Conservation (phyloP, 208 protist genomes). For the Leishmania lainsoni region DNA sequence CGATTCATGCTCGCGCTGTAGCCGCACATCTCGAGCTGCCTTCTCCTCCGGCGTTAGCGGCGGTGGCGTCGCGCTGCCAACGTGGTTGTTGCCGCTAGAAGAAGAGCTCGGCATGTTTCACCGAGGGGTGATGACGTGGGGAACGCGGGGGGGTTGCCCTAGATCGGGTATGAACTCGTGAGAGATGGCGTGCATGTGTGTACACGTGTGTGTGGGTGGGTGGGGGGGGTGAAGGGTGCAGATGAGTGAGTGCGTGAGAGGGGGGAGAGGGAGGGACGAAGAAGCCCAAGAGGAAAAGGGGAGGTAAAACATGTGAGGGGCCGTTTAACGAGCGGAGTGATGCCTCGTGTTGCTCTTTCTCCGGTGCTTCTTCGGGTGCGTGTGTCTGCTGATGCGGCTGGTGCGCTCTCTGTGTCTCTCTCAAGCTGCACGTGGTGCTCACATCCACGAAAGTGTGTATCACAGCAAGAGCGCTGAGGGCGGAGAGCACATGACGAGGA, state of each 20-base stretch:
- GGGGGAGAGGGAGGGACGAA: too few relatives aligned
- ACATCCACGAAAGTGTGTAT: background rate
- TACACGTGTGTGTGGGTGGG: background rate
- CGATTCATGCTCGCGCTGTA: conserved; percentile 73
- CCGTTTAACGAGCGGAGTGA: background rate
- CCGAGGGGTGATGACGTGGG: background rate
- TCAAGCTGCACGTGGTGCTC: background rate
- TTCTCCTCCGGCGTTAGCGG: conserved; percentile 68
- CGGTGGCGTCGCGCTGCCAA: conserved; percentile 18
- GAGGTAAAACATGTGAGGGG: background rate
- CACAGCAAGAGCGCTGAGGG: background rate
- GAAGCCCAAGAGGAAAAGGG: background rate
- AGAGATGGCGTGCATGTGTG: background rate
- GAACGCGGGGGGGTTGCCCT: background rate
- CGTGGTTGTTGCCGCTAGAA: background rate
- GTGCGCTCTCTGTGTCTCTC: too few relatives aligned
- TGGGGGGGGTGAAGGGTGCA: background rate
- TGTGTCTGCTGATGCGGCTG: background rate
- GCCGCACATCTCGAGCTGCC: conserved; percentile 49
- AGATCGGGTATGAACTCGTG: background rate
- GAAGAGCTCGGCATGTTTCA: conserved; percentile 4
- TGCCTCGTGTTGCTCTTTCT: background rate
- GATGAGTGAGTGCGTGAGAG: too few relatives aligned
- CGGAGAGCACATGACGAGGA: background rate
- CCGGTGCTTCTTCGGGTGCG: background rate